A percentile compares a stretch with the other conserved stretches of the same genome.
phyloP scores from a whole-genome alignment of 345 rosid species.

The Pistacia atlantica region DNA sequence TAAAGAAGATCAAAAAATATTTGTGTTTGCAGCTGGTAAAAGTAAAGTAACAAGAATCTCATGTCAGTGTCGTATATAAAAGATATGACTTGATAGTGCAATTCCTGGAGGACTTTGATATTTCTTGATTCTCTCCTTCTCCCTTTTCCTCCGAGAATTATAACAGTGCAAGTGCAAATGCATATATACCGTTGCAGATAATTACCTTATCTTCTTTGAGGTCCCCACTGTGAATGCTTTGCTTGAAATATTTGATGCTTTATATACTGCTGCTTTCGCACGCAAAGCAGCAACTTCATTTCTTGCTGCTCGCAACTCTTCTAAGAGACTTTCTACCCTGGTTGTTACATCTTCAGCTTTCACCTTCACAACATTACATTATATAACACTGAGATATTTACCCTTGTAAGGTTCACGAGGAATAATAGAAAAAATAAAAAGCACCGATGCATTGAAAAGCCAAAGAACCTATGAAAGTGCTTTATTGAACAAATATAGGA shows the following conservation, averaged over 20 bases:
- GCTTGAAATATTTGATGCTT: constrained; percentile 69
- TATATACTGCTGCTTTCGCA: constrained; percentile 71
- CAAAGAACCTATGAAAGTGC: background rate
- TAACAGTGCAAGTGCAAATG: background rate
- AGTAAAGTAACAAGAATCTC: background rate
- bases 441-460: constrained; percentile 1
- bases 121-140: background rate
- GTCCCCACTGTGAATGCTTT: constrained; percentile 67
- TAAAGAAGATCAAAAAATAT: background rate
- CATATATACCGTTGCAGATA: background rate
- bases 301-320: constrained; percentile 70
- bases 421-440: background rate
- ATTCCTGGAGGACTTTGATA: background rate
- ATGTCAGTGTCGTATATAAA: background rate
- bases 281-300: constrained; percentile 76
- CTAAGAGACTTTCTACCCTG: constrained; percentile 78
- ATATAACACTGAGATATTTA: constrained; percentile 3
- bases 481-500: background rate
- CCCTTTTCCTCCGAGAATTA: background rate
- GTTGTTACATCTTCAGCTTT: constrained; percentile 82
- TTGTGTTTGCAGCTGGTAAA: background rate
- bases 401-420: background rate
- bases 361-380: constrained; percentile 54
- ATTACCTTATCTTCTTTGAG: constrained; percentile 59
- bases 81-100: background rate